A percentile compares a stretch with the other conserved stretches of the same genome.
Evolutionary conservation across 139 green algal genomes (phyloP).

Genomic region (Microglena sp.): DNA sequence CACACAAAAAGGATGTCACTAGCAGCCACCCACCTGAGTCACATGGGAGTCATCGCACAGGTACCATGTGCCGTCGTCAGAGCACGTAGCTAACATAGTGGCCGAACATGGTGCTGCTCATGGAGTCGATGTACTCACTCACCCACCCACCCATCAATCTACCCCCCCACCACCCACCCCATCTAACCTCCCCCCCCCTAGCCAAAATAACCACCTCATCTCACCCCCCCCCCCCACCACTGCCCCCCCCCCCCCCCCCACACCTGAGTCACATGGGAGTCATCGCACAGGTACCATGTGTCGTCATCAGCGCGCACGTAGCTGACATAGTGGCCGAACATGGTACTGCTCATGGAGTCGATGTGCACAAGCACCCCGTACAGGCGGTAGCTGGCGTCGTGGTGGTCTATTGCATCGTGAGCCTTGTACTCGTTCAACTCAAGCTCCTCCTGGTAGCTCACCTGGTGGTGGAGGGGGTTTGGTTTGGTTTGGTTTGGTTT

Average conservation of each 20-base stretch:
- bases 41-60: slow-evolving; percentile 29
- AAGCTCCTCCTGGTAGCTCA: slow-evolving; percentile 30
- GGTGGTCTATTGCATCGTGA: slow-evolving; percentile 13
- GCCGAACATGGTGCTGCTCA: slow-evolving; percentile 8
- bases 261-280: slow-evolving; percentile 19
- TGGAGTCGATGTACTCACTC: slow-evolving; percentile 45
- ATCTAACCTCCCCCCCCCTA: too few relatives aligned
- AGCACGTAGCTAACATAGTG: slow-evolving; percentile 25
- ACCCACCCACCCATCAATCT: too few relatives aligned
- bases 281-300: slow-evolving; percentile 33
- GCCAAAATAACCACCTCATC: too few relatives aligned
- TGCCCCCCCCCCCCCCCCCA: too few relatives aligned
- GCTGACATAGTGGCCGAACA: slow-evolving; percentile 22
- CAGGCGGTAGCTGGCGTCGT: slow-evolving; percentile 42
- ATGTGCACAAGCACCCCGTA: slow-evolving; percentile 60
- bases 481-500: too few relatives aligned
- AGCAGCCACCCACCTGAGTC: too few relatives aligned
- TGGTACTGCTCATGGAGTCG: slow-evolving; percentile 12
- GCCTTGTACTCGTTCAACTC: slow-evolving; percentile 36
- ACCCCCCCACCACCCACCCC: too few relatives aligned
- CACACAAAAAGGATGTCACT: too few relatives aligned
- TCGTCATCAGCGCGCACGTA: slow-evolving; percentile 12
- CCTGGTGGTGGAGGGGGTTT: slow-evolving; percentile 1
- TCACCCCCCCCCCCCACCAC: too few relatives aligned
- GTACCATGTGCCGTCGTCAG: slow-evolving; percentile 22